Percentiles rank a stretch among this genome's conserved stretches.
Evolutionary conservation across 305 asterid genomes (phyloP).

Genomic region (Fraxinus greggii): DNA sequence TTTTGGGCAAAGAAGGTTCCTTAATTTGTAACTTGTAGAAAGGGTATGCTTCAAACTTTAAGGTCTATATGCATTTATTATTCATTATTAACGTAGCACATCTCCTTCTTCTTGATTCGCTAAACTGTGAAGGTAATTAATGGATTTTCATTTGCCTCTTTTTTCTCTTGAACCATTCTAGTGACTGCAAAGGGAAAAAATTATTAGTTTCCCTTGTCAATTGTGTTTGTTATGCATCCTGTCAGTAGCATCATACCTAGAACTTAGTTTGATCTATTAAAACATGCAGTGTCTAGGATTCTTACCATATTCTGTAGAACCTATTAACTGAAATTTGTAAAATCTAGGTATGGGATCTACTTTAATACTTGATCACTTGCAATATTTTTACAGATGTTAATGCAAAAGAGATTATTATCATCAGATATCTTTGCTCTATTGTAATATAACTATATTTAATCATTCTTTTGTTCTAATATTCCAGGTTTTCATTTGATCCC

Average conservation of each 20-base stretch:
- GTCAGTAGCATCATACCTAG: not conserved
- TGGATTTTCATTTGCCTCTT: not conserved
- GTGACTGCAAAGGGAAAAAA: not conserved
- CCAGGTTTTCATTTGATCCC: constrained; percentile 90
- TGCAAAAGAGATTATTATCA: not conserved
- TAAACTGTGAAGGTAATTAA: not conserved
- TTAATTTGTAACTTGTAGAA: not conserved
- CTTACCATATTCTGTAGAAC: not conserved
- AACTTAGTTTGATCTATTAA: not conserved
- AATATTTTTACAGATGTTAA: constrained; percentile 3
- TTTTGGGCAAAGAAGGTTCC: not conserved
- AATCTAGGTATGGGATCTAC: not conserved
- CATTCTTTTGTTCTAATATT: constrained; percentile 20
- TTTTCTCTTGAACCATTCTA: not conserved
- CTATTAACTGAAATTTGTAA: not conserved
- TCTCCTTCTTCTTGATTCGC: not conserved
- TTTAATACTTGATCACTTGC: not conserved
- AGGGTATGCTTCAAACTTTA: not conserved
- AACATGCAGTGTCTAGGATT: not conserved
- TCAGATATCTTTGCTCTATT: constrained; percentile 11
- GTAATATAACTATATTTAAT: constrained; percentile 16
- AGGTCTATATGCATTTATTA: not conserved
- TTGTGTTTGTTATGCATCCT: not conserved
- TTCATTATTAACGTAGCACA: not conserved
- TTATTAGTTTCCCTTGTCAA: not conserved